Base-by-base conservation (phyloP, 225 moss, liverwort and hornwort species). In the Physcomitrium patens region DNA sequence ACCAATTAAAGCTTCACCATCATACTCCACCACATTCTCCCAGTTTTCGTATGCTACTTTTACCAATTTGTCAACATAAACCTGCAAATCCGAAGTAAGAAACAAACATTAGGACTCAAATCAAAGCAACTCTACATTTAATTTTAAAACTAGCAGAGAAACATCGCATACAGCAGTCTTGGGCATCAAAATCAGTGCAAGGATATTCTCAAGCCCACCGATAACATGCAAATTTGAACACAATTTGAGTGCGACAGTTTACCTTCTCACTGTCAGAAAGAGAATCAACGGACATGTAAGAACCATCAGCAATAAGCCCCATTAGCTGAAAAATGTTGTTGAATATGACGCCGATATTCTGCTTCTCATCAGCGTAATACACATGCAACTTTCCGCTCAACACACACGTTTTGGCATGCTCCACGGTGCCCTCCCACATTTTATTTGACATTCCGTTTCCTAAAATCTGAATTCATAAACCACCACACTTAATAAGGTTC, bases 31-130 rank as follows among this genome's bases (percentile, higher is more conserved):
- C 45, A 78, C 78, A 53, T 78, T 78, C 61, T 78, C 78, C 78
- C 78, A 78, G 19, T 70, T 78, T 51, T 78, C 78, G 28, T 78
- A 78, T n/a, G 78, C 78, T 44, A 78, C 78, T 65, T 78, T 78
- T 23, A 78, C 78, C 43, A 78, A 71, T 63, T 78, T 78, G 63
- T 78, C 78, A 20, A 78, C 71, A 43, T 76, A 76, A 12, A 76
- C 76, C 76, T 76, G 59, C 12, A 59, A 3, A 23, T 23, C 18
- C 3, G 3, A 51, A 37, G 31, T 37, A 37, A 1, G 7, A 37
- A 49, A 15, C 5, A 7, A 49, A 49, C 13, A 49, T 15, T 37
- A 37, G 4, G 14, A 49, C 12, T 10, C 12, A 0, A 49, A 49
- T 49, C 3, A 49, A 10, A 12, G 13, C 8, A 49, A 49, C 49